A percentile compares a stretch with the other conserved stretches of the same genome.
Conservation (phyloP, 2,329 filamentous ascomycete species). For the Cladobotryum protrusum region DNA sequence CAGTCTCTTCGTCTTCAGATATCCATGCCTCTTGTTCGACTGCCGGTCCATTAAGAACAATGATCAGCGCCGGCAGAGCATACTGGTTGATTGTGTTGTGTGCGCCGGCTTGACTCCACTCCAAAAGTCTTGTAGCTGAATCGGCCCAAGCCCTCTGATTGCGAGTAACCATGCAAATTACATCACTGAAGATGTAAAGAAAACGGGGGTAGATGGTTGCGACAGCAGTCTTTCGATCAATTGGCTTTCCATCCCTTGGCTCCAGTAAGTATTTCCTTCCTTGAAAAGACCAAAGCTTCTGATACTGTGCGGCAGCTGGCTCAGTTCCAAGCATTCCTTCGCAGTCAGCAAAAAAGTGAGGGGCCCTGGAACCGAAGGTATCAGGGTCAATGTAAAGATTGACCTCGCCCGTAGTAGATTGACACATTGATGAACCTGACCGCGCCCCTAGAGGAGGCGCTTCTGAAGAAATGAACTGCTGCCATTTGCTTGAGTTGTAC, state of each 20-base stretch:
- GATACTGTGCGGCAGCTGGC: slow-evolving; percentile 1
- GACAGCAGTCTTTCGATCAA: not conserved
- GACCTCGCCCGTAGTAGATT: not conserved
- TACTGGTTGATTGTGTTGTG: not conserved
- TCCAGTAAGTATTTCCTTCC: not conserved
- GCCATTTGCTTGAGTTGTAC: no score
- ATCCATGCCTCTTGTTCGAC: not conserved
- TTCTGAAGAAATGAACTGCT: no score
- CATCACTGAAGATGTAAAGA: slow-evolving; percentile 6
- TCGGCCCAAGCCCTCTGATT: not conserved
- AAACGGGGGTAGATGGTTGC: slow-evolving; percentile 1
- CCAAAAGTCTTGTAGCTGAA: not conserved
- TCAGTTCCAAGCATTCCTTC: slow-evolving; percentile 2
- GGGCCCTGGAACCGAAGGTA: not conserved
- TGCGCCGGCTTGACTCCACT: not conserved
- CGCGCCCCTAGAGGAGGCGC: no score
- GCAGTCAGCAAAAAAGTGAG: not conserved
- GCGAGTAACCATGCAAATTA: not conserved
- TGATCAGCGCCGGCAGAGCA: not conserved
- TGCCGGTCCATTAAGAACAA: not conserved
- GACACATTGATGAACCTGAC: no score
- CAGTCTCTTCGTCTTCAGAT: no score
- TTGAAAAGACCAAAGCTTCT: not conserved
- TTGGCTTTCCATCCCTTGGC: not conserved
- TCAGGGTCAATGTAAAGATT: not conserved